Conservation (phyloP, 257 asterid genomes). For the Lycium barbarum region DNA sequence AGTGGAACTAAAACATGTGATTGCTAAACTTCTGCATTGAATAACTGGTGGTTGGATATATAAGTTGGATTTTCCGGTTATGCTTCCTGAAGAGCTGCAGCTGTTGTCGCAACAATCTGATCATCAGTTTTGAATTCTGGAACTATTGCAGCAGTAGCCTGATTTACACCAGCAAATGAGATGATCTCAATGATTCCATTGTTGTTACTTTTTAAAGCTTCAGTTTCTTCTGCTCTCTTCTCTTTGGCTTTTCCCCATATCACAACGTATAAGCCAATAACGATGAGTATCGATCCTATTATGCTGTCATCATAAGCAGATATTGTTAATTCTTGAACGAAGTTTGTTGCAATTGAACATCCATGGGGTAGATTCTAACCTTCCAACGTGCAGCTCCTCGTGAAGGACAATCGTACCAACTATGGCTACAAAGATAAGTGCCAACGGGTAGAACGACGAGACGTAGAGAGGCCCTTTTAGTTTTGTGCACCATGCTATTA, state of each 20-base stretch:
- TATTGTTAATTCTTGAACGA: background rate
- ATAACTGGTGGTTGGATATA: background rate
- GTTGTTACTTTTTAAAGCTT: background rate
- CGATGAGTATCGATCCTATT: constrained; percentile 45
- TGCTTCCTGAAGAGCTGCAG: constrained; percentile 24
- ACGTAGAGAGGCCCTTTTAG: constrained; percentile 51
- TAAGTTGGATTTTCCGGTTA: background rate
- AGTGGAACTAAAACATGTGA: background rate
- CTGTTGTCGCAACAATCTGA: constrained; percentile 21
- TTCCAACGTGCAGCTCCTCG: constrained; percentile 48
- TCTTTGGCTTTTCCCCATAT: constrained; percentile 48
- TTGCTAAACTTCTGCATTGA: background rate
- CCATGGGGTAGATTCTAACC: constrained; percentile 33
- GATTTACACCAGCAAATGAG: constrained; percentile 19
- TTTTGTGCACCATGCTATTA: constrained; percentile 41
- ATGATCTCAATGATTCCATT: constrained; percentile 28
- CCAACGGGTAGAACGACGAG: constrained; percentile 42
- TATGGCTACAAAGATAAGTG: constrained; percentile 45
- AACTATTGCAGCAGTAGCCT: constrained; percentile 14
- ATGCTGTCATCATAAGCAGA: constrained; percentile 29
- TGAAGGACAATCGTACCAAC: constrained; percentile 42
- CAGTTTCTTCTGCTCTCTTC: background rate
- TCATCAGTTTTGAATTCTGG: constrained; percentile 15
- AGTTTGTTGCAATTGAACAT: background rate
- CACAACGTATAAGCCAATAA: constrained; percentile 41